phyloP scores from a whole-genome alignment of 768 basidiomycete genomes.

The Pulveroboletus sp. region DNA sequence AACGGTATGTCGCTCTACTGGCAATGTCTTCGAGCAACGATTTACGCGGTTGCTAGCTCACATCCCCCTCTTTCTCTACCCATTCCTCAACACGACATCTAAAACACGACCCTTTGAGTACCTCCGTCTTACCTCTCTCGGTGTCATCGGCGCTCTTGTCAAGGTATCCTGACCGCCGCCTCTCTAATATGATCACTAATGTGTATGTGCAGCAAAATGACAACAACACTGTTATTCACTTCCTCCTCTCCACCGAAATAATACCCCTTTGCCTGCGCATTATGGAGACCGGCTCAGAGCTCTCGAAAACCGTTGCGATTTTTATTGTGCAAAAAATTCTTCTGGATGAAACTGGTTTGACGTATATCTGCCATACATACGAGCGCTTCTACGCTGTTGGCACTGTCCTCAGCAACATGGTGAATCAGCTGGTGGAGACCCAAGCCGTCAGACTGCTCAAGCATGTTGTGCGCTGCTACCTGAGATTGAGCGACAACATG shows the following conservation, averaged over 20 bases:
- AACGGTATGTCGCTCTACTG: conserved; percentile 56
- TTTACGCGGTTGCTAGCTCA: conserved; percentile 60
- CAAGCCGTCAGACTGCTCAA: conserved; percentile 95
- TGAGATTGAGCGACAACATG: conserved; percentile 93
- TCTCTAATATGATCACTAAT: conserved; percentile 10
- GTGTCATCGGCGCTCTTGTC: conserved; percentile 97
- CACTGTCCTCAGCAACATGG: conserved; percentile 98
- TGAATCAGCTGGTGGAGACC: conserved; percentile 94
- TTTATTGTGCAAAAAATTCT: conserved; percentile 99
- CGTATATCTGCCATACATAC: conserved; percentile 99
- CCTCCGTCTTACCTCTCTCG: conserved; percentile 96
- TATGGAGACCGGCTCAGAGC: conserved; percentile 99
- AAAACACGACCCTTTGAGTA: conserved; percentile 99
- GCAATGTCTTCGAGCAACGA: background rate
- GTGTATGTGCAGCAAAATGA: conserved; percentile 84
- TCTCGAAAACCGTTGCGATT: conserved; percentile 98
- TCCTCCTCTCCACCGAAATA: conserved; percentile 97
- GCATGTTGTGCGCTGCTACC: conserved; percentile 96
- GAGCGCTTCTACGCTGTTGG: conserved; percentile 99
- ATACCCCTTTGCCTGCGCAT: conserved; percentile 98
- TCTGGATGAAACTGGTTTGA: conserved; percentile 94
- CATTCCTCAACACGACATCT: conserved; percentile 97
- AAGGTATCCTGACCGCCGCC: conserved; percentile 56
- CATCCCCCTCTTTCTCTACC: conserved; percentile 93
- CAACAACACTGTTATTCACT: conserved; percentile 98